A percentile compares a stretch with the other conserved stretches of the same genome.
Conservation (phyloP, 345 rosid genomes). For the Eucalyptus urophylla region DNA sequence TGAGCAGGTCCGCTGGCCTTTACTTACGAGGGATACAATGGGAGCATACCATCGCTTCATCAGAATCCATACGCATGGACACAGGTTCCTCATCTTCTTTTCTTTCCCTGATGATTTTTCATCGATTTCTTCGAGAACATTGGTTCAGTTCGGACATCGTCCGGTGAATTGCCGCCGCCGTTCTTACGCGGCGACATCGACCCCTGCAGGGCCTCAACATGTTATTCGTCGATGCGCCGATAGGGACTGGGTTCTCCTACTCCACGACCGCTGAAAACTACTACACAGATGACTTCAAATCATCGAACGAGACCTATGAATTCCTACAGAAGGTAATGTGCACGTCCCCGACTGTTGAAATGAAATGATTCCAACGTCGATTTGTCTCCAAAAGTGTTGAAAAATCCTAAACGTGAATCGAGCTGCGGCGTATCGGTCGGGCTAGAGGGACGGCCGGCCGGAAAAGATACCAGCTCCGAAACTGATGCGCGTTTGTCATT, state of each 20-base stretch:
- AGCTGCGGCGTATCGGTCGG: not conserved
- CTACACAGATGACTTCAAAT: not conserved
- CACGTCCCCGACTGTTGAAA: not conserved
- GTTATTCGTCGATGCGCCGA: slow-evolving; percentile 15
- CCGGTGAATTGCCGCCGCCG: not conserved
- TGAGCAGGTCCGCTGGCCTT: slow-evolving; percentile 16
- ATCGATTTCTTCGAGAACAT: not conserved
- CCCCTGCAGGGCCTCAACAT: slow-evolving; percentile 2
- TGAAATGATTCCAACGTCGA: not conserved
- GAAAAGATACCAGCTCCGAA: not conserved
- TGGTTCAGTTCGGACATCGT: not conserved
- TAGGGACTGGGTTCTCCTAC: slow-evolving; percentile 20
- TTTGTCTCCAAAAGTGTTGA: not conserved
- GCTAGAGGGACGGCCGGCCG: not conserved
- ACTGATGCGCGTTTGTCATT: not conserved
- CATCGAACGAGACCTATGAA: not conserved
- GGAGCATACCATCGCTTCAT: slow-evolving; percentile 4
- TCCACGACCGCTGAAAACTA: slow-evolving; percentile 12
- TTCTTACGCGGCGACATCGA: not conserved
- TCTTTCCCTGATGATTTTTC: not conserved
- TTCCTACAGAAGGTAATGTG: slow-evolving; percentile 8
- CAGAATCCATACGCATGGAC: slow-evolving; percentile 17
- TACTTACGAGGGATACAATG: slow-evolving; percentile 1
- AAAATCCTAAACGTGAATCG: not conserved
- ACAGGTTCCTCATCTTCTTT: not conserved